These are phyloP conservation scores for Coemansia reversa DNA, from an alignment of 192 early-diverging fungal genomes.

Conservation along the genomic window DNA sequence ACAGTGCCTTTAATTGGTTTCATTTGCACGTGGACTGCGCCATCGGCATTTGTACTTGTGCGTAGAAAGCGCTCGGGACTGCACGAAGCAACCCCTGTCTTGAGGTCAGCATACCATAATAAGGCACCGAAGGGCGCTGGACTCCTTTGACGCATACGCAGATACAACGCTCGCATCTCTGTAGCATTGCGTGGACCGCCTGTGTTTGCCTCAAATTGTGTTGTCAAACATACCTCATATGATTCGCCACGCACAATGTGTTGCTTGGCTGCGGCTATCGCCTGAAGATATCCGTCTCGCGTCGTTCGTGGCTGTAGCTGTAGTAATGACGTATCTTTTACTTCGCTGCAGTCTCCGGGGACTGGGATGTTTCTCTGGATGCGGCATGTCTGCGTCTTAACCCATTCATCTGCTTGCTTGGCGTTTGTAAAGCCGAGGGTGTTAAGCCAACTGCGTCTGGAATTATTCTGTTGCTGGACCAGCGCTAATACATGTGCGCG, in stretches of 20 bases:
- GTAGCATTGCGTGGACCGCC: neutral
- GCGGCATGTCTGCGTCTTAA: neutral
- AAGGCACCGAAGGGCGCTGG: constrained; percentile 87
- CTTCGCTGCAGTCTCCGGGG: neutral
- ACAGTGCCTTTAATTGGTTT: constrained; percentile 94
- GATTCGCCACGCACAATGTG: constrained; percentile 83
- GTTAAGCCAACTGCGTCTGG: constrained; percentile 5
- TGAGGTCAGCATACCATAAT: constrained; percentile 54
- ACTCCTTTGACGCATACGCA: constrained; percentile 66
- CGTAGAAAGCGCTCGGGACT: constrained; percentile 83
- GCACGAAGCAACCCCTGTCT: constrained; percentile 55
- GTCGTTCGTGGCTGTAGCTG: constrained; percentile 11
- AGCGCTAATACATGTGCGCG: constrained; percentile 24
- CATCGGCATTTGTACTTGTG: constrained; percentile 14
- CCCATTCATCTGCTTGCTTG: constrained; percentile 17
- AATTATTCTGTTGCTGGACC: neutral
- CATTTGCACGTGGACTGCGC: constrained; percentile 67
- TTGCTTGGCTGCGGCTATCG: constrained; percentile 54
- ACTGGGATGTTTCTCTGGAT: constrained; percentile 2
- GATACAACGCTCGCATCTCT: constrained; percentile 6
- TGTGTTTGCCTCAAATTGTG: constrained; percentile 60
- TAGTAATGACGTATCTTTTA: neutral
- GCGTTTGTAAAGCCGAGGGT: constrained; percentile 15
- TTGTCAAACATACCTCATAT: constrained; percentile 95
- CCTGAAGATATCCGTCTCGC: constrained; percentile 53